Evolutionary conservation across 192 early-diverging fungal genomes (phyloP).

Genomic region (Backusella luteola): DNA sequence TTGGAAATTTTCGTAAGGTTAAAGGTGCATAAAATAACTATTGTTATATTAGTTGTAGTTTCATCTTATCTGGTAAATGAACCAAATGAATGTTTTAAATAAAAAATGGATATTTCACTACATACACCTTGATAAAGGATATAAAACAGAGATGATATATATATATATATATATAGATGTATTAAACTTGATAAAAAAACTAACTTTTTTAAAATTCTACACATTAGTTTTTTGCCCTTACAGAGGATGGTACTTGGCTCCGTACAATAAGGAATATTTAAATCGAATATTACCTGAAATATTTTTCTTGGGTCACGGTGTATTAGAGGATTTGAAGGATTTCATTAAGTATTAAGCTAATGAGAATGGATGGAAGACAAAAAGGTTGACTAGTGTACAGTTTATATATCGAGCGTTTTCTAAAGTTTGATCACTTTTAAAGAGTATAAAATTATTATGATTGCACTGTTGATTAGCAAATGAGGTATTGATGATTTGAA

Average conservation of each 20-base stretch:
- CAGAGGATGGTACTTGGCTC: background rate
- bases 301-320: background rate
- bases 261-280: background rate
- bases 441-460: background rate
- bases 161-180: background rate
- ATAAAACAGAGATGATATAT: background rate
- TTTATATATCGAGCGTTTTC: background rate
- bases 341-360: background rate
- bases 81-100: background rate
- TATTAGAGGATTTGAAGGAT: background rate
- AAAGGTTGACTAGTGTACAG: background rate
- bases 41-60: background rate
- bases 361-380: background rate
- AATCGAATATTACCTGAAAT: background rate
- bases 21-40: background rate
- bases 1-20: background rate
- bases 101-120: background rate
- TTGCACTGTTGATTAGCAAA: too few species aligned
- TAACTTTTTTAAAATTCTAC: background rate
- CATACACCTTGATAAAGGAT: background rate
- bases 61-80: background rate
- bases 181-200: background rate
- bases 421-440: background rate
- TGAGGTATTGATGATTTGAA: too few species aligned
- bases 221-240: background rate